Conservation (phyloP, 2,329 filamentous ascomycete species). For the Fusarium domesticum region DNA sequence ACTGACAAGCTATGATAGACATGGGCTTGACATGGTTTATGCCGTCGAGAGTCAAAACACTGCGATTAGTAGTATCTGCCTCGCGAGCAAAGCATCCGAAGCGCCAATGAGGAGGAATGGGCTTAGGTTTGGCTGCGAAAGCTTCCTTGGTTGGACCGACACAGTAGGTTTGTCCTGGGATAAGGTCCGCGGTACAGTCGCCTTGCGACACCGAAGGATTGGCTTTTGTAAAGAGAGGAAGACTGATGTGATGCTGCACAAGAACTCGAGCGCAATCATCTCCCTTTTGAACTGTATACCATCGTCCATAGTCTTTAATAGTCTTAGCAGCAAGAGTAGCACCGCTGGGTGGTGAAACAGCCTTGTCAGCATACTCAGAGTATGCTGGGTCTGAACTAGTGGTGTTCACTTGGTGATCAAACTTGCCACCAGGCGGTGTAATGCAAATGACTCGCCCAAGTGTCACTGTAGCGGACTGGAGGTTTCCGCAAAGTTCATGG, state of each 20-base stretch:
- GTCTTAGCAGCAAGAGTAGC: constrained; percentile 1
- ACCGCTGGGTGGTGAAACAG: constrained; percentile 1
- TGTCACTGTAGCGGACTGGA: neutral
- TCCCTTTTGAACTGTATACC: constrained; percentile 3
- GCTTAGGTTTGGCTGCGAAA: neutral
- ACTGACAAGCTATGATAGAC: constrained; percentile 6
- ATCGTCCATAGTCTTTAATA: neutral
- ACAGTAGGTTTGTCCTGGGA: constrained; percentile 7
- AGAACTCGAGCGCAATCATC: constrained; percentile 2
- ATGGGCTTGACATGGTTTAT: constrained; percentile 4
- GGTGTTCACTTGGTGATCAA: neutral
- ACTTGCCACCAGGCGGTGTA: neutral
- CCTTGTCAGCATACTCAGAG: constrained; percentile 1
- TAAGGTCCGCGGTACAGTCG: constrained; percentile 3
- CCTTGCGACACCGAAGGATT: constrained; percentile 8
- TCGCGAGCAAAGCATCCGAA: constrained; percentile 6
- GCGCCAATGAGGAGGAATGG: constrained; percentile 2
- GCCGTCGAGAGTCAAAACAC: constrained; percentile 1
- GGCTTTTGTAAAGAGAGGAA: constrained; percentile 4
- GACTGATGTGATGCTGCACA: constrained; percentile 8
- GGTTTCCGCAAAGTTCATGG: neutral
- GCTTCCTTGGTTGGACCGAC: constrained; percentile 3
- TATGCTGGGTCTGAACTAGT: neutral
- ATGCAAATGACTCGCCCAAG: neutral
- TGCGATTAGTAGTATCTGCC: constrained; percentile 1